Percentiles rank a stretch among this genome's conserved stretches.
phyloP scores from a whole-genome alignment of 768 basidiomycete species.

The Lactarius evosmus region DNA sequence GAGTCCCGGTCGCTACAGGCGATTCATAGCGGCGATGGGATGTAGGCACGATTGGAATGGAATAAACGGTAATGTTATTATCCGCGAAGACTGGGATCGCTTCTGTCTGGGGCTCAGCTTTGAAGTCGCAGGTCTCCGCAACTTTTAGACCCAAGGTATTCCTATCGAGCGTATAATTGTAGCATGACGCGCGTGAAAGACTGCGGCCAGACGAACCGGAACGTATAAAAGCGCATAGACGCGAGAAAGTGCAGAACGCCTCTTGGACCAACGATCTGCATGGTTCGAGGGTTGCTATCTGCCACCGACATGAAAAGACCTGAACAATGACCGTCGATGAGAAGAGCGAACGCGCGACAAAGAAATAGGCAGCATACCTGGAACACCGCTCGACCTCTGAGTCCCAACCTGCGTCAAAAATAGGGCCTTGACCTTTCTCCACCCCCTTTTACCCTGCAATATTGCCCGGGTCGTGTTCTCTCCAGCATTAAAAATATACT shows the following conservation, averaged over 20 bases:
- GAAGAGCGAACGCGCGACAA: background rate
- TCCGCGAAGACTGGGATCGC: slow-evolving; percentile 55
- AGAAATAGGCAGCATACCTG: slow-evolving; percentile 49
- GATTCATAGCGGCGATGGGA: background rate
- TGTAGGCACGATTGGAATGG: slow-evolving; percentile 44
- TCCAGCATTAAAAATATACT: slow-evolving; percentile 86
- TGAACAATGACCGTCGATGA: slow-evolving; percentile 30
- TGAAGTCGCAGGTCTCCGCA: slow-evolving; percentile 40
- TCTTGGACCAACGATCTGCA: slow-evolving; percentile 68
- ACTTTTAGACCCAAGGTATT: slow-evolving; percentile 49
- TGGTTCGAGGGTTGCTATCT: slow-evolving; percentile 56
- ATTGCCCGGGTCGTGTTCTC: slow-evolving; percentile 78
- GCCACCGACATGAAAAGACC: slow-evolving; percentile 79
- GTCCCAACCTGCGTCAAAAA: slow-evolving; percentile 69
- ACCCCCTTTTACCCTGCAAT: slow-evolving; percentile 59
- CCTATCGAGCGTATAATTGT: slow-evolving; percentile 35
- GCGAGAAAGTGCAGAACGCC: slow-evolving; percentile 71
- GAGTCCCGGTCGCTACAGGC: background rate
- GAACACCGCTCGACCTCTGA: slow-evolving; percentile 64
- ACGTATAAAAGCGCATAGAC: slow-evolving; percentile 63
- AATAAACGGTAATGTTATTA: slow-evolving; percentile 61
- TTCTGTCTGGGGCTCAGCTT: slow-evolving; percentile 30
- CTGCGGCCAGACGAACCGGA: slow-evolving; percentile 47
- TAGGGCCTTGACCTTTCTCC: slow-evolving; percentile 64
- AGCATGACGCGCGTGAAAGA: background rate